Conservation (phyloP, 257 asterid species). For the Striga asiatica region DNA sequence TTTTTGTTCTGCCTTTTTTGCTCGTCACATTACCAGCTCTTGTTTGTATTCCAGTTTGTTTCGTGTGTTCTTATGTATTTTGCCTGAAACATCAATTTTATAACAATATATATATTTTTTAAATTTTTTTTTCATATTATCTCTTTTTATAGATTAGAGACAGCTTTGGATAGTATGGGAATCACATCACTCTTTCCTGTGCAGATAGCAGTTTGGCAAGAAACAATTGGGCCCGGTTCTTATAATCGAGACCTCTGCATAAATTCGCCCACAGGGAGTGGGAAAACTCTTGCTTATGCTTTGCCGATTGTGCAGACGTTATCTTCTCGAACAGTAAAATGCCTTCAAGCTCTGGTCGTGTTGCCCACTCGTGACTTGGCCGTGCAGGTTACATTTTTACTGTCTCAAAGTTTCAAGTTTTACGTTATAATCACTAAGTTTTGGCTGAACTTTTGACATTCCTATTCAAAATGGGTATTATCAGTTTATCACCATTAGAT, state of each 20-base stretch:
- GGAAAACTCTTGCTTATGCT: conserved; percentile 85
- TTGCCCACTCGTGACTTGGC: conserved; percentile 95
- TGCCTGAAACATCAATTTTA: no score
- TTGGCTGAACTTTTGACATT: no score
- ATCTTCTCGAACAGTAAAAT: conserved; percentile 50
- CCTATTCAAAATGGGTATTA: no score
- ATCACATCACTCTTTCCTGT: conserved; percentile 66
- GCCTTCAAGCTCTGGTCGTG: conserved; percentile 86
- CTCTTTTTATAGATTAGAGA: conserved; percentile 46
- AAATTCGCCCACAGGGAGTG: conserved; percentile 92
- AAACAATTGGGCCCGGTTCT: conserved; percentile 83
- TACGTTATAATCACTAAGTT: no score
- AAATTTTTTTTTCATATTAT: background rate
- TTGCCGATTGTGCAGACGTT: conserved; percentile 75
- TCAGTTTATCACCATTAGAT: no score
- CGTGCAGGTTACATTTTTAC: conserved; percentile 45
- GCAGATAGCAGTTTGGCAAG: conserved; percentile 89
- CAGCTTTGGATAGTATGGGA: conserved; percentile 51
- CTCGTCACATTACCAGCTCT: no score
- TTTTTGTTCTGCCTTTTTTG: no score
- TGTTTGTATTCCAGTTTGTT: no score
- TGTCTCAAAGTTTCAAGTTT: no score
- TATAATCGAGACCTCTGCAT: conserved; percentile 76
- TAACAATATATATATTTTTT: no score
- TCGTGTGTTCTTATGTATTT: no score